phyloP scores from a whole-genome alignment of 2,329 filamentous ascomycete genomes.

The Alternaria longipes region DNA sequence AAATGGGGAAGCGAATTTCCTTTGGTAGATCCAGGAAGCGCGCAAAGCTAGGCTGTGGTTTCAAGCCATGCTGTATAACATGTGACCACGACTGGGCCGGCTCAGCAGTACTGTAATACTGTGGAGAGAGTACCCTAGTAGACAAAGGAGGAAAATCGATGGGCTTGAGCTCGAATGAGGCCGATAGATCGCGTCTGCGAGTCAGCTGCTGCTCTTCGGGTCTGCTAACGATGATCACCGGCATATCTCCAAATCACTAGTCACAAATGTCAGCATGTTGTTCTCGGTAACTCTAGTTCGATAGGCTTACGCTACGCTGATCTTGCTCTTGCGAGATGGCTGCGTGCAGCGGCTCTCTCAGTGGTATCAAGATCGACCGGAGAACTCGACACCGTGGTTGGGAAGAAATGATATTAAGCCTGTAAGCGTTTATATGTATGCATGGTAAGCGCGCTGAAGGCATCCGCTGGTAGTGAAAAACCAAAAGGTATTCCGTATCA shows the following conservation, averaged over 20 bases:
- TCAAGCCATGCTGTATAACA: background rate
- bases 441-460: background rate
- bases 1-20: background rate
- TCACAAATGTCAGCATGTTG: background rate
- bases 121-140: background rate
- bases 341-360: background rate
- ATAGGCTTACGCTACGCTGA: background rate
- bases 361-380: background rate
- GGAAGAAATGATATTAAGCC: background rate
- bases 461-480: background rate
- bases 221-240: background rate
- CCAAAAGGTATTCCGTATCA: background rate
- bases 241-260: background rate
- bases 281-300: accelerated
- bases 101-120: background rate
- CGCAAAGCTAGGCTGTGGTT: background rate
- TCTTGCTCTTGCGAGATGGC: accelerated
- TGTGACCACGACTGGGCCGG: background rate
- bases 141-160: background rate
- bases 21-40: background rate
- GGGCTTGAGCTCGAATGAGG: background rate
- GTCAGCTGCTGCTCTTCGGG: background rate
- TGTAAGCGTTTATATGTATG: background rate
- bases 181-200: background rate
- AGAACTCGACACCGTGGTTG: background rate